Conservation (phyloP, 345 rosid genomes). For the Hypericum perforatum region DNA sequence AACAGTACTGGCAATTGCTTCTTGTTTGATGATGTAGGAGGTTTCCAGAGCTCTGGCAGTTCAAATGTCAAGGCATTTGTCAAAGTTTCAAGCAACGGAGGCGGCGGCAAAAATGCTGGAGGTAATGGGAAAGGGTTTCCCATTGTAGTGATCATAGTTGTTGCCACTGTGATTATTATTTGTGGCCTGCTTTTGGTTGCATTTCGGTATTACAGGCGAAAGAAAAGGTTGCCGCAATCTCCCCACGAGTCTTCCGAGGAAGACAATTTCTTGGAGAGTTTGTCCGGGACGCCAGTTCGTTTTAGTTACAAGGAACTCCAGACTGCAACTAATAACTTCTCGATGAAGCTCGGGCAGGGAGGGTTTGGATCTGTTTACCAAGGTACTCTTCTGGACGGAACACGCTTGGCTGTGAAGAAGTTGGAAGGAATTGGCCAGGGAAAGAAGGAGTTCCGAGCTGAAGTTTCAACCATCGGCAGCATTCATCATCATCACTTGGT, state of each 20-base stretch:
- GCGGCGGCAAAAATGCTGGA: slow-evolving; percentile 12
- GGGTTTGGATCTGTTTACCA: slow-evolving; percentile 90
- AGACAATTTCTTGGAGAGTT: slow-evolving; percentile 56
- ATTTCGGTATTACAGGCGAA: slow-evolving; percentile 31
- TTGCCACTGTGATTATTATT: slow-evolving; percentile 41
- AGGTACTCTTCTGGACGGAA: slow-evolving; percentile 69
- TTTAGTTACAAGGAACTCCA: slow-evolving; percentile 72
- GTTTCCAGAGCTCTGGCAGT: slow-evolving; percentile 34
- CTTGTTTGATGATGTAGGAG: slow-evolving; percentile 61
- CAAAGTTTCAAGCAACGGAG: slow-evolving; percentile 35
- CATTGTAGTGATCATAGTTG: slow-evolving; percentile 37
- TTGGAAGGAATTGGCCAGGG: slow-evolving; percentile 94
- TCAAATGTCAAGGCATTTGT: slow-evolving; percentile 45
- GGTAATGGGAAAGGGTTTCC: slow-evolving; percentile 35
- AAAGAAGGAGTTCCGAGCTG: slow-evolving; percentile 90
- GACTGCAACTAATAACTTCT: slow-evolving; percentile 65
- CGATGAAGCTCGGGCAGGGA: slow-evolving; percentile 80
- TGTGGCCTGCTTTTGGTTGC: slow-evolving; percentile 40
- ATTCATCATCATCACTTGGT: slow-evolving; percentile 90
- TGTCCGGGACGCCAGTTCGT: slow-evolving; percentile 77
- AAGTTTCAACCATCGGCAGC: slow-evolving; percentile 84
- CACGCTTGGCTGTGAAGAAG: slow-evolving; percentile 83
- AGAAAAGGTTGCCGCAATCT: slow-evolving; percentile 29
- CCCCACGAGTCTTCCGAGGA: slow-evolving; percentile 52
- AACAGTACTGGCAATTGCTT: slow-evolving; percentile 63